A percentile compares a stretch with the other conserved stretches of the same genome.
phyloP scores from a whole-genome alignment of 345 rosid genomes.

The Eucalyptus polyanthemos region DNA sequence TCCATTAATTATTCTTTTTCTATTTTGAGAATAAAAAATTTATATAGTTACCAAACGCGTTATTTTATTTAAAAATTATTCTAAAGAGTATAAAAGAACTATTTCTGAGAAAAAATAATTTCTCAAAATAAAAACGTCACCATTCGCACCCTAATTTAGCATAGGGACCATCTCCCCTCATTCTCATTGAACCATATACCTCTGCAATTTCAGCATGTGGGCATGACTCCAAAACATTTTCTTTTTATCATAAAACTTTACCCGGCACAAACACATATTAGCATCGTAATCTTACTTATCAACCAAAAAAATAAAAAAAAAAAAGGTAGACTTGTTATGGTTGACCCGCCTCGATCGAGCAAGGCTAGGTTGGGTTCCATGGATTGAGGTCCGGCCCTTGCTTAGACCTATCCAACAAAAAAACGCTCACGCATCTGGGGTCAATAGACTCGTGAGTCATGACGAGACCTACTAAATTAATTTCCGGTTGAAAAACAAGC shows the following conservation, averaged over 20 bases:
- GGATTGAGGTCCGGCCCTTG: too few relatives aligned
- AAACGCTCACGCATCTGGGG: background rate
- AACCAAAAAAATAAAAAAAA: too few relatives aligned
- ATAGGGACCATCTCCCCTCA: constrained; percentile 8
- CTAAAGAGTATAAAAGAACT: accelerated
- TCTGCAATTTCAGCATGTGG: constrained; percentile 25
- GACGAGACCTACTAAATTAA: too few relatives aligned
- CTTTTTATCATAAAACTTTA: too few relatives aligned
- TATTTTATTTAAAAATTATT: too few relatives aligned
- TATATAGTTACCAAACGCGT: accelerated
- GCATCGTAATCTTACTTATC: constrained; percentile 1
- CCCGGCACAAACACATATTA: constrained; percentile 45
- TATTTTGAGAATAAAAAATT: accelerated
- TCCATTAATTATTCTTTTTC: too few relatives aligned
- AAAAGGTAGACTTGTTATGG: background rate
- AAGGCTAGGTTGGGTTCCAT: too few relatives aligned
- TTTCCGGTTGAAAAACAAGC: too few relatives aligned
- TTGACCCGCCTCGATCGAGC: too few relatives aligned
- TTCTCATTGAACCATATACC: constrained; percentile 41
- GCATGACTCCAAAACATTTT: constrained; percentile 29
- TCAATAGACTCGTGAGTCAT: background rate
- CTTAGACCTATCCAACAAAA: too few relatives aligned
- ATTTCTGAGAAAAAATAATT: accelerated
- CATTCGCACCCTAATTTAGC: background rate
- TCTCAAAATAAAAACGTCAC: accelerated